These are phyloP conservation scores for Nymphaea thermarum DNA, from an alignment of 164 flowering plant genomes.

Conservation along the genomic window DNA sequence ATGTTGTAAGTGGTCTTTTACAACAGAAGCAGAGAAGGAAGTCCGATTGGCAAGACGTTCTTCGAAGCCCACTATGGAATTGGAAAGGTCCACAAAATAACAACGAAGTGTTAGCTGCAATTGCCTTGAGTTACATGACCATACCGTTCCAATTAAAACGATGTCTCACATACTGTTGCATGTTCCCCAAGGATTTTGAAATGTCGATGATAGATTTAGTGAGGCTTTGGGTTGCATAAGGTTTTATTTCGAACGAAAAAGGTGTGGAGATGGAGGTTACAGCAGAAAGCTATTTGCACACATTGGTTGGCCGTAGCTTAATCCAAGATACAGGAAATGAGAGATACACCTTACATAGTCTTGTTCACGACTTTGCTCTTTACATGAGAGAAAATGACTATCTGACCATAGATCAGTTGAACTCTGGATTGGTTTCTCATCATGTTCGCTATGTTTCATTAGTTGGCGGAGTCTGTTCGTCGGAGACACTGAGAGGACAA, in stretches of 20 bases:
- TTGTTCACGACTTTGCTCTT: neutral
- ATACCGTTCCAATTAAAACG: neutral
- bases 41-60: neutral
- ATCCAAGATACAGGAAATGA: neutral
- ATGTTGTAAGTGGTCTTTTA: neutral
- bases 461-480: too few relatives aligned
- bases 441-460: too few relatives aligned
- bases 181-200: neutral
- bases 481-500: too few relatives aligned
- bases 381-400: neutral
- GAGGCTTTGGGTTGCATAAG: neutral
- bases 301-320: neutral
- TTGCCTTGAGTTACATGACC: neutral
- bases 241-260: neutral
- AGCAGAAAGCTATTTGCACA: neutral
- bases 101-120: neutral
- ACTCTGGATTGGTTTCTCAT: too few relatives aligned
- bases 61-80: neutral
- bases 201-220: neutral
- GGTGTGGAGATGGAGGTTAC: neutral
- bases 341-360: neutral
- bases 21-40: neutral
- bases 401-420: too few relatives aligned
- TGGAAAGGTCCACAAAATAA: neutral
- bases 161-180: neutral